Evolutionary conservation across 1,139 yeast genomes (phyloP), one percentile per base, ranked within the genome.

Genomic region (Yamadazyma kanchanaburiensis): DNA sequence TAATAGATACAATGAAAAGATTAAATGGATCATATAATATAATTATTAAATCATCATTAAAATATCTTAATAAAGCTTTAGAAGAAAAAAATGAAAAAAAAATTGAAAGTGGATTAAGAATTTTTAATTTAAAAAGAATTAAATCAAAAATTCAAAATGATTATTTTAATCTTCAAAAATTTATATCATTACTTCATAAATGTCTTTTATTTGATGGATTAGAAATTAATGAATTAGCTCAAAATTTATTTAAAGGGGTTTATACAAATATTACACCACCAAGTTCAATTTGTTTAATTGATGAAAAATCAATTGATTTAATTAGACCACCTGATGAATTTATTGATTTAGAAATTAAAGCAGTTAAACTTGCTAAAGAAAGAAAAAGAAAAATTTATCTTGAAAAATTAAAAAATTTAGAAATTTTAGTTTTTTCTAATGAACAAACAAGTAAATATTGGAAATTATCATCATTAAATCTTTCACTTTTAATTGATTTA

Each of bases 1-100:
- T 91, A 34, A 71, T 78, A 4, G 81, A 83, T 25, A 77, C 87
- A 1, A 74, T 86, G 70, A 82, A 79, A 45, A 77, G 87, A 33
- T 61, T 91, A 7, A 69, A 79, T 40, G 88, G 91, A 1, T 78
- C 94, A 0, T 80, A 81, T 36, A 58, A 65, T 25, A 59, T 71
- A 7, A 64, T 80, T 7, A 58, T 80, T 28, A 72, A 52, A 35
- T 56, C 49, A 15, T 58, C 82, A 1, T 64, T 84, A 31, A 67
- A 67, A 17, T 65, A 69, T 12, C 58, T 83, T 31, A 55, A 67
- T 7, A 55, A 57, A 14, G 80, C 87, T 0, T 47, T 89, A n/a
- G 61, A 64, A 0, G 60, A 60, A 3, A 55, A 57, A 2, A 61
- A 70, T 13, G 82, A 81, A 29, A 78, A 79, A 44, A 66, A 70